Conservation (phyloP, 352 stramenopile species). For the Achlya hypogyna region DNA sequence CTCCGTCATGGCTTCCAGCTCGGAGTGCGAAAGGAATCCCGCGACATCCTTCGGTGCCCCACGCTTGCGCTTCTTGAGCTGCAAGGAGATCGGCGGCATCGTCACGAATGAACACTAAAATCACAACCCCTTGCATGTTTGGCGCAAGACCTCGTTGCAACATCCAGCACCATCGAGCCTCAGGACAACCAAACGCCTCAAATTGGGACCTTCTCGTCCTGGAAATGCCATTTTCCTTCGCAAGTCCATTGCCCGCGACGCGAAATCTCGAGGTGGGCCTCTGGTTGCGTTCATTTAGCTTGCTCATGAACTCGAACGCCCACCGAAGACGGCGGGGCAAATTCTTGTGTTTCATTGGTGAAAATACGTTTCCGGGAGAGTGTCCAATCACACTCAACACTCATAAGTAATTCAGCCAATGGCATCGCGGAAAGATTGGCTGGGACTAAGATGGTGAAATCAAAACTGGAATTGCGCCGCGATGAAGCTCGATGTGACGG, state of each 20-base stretch:
- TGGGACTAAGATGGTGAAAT: not conserved
- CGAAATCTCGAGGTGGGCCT: too few relatives aligned
- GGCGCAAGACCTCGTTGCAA: too few relatives aligned
- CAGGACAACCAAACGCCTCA: too few relatives aligned
- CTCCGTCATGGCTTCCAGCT: slow-evolving; percentile 11
- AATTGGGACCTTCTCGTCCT: too few relatives aligned
- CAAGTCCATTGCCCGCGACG: too few relatives aligned
- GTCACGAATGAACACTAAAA: too few relatives aligned
- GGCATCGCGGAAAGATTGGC: slow-evolving; percentile 19
- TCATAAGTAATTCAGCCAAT: slow-evolving; percentile 14
- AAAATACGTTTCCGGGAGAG: not conserved
- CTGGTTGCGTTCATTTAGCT: too few relatives aligned
- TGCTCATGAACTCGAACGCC: not conserved
- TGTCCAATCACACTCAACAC: not conserved
- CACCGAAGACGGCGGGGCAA: not conserved
- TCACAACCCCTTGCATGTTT: too few relatives aligned
- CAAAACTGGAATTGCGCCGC: slow-evolving; percentile 22
- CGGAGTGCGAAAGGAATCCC: slow-evolving; percentile 6
- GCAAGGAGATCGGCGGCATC: not conserved
- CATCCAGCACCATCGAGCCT: too few relatives aligned
- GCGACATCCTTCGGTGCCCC: not conserved
- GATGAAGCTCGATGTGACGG: slow-evolving; percentile 91
- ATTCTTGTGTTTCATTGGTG: not conserved
- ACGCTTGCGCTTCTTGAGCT: slow-evolving; percentile 23
- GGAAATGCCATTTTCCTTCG: too few relatives aligned